These are phyloP conservation scores for Pichia membranifaciens DNA, from an alignment of 805 yeast genomes.

Conservation along the genomic window DNA sequence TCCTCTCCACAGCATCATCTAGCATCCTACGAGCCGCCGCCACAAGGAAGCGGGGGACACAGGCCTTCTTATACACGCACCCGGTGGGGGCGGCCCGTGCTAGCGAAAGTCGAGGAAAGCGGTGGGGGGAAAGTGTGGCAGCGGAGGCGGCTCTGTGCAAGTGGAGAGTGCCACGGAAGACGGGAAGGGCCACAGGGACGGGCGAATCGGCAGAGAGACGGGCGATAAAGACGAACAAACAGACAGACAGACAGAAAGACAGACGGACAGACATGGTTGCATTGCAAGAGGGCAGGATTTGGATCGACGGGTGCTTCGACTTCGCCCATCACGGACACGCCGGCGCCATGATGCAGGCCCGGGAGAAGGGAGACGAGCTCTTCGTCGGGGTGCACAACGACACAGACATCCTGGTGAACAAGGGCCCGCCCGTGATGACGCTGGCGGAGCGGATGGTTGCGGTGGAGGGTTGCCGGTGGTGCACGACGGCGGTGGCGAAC, in stretches of 20 bases:
- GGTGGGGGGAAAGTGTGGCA: too few relatives aligned
- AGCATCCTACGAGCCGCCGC: too few relatives aligned
- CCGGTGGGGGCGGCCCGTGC: too few relatives aligned
- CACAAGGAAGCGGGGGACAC: too few relatives aligned
- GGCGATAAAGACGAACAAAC: not conserved
- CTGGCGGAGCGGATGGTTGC: constrained; percentile 76
- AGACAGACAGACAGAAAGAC: not conserved
- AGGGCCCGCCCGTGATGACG: constrained; percentile 93
- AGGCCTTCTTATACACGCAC: too few relatives aligned
- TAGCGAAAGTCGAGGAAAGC: too few relatives aligned
- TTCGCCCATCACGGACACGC: constrained; percentile 98
- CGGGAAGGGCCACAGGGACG: not conserved
- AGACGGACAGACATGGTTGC: not conserved
- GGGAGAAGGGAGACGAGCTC: constrained; percentile 70
- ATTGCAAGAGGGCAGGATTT: constrained; percentile 44
- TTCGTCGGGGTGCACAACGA: constrained; percentile 91
- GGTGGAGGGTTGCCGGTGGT: constrained; percentile 89
- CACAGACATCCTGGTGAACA: constrained; percentile 72
- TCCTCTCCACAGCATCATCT: too few relatives aligned
- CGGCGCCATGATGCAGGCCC: constrained; percentile 92
- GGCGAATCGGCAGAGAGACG: not conserved
- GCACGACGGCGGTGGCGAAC: constrained; percentile 56
- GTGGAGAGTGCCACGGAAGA: not conserved
- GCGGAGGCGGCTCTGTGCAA: too few relatives aligned
- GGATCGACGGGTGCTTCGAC: constrained; percentile 99